Evolutionary conservation across 495 filamentous ascomycete species (phyloP).

Genomic region (Penicillium dipodomyicola): DNA sequence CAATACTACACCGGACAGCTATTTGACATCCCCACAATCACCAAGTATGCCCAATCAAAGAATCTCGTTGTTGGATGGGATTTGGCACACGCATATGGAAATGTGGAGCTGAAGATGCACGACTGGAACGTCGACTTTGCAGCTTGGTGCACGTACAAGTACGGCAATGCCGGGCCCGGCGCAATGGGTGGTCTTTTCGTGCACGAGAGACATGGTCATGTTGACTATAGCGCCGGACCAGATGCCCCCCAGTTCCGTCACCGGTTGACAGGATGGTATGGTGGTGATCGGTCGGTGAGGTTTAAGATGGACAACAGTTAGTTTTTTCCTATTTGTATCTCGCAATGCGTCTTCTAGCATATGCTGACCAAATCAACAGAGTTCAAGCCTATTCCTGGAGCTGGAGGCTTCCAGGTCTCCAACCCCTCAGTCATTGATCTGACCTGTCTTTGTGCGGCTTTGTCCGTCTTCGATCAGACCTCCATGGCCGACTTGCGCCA

Average conservation of each 20-base stretch:
- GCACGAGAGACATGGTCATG: slow-evolving; percentile 65
- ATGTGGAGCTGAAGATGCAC: slow-evolving; percentile 77
- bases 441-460: slow-evolving; percentile 64
- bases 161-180: slow-evolving; percentile 87
- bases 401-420: slow-evolving; percentile 59
- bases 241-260: slow-evolving; percentile 48
- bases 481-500: slow-evolving; percentile 65
- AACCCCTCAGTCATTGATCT: slow-evolving; percentile 61
- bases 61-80: slow-evolving; percentile 88
- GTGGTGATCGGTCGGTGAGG: slow-evolving; percentile 70
- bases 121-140: slow-evolving; percentile 96
- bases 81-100: slow-evolving; percentile 91
- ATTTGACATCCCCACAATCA: slow-evolving; percentile 86
- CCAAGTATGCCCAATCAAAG: slow-evolving; percentile 68
- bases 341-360: background rate
- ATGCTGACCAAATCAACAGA: slow-evolving; percentile 30
- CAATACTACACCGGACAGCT: slow-evolving; percentile 95
- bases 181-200: slow-evolving; percentile 85
- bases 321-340: slow-evolving; percentile 10
- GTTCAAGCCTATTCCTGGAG: slow-evolving; percentile 71
- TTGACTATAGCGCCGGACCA: slow-evolving; percentile 49
- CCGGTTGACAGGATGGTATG: slow-evolving; percentile 84
- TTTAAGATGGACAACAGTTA: slow-evolving; percentile 74
- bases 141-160: slow-evolving; percentile 96
- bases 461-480: slow-evolving; percentile 75